Evolutionary conservation across 495 filamentous ascomycete species (phyloP).

Genomic region (Hyphodiscus hymeniophilus): DNA sequence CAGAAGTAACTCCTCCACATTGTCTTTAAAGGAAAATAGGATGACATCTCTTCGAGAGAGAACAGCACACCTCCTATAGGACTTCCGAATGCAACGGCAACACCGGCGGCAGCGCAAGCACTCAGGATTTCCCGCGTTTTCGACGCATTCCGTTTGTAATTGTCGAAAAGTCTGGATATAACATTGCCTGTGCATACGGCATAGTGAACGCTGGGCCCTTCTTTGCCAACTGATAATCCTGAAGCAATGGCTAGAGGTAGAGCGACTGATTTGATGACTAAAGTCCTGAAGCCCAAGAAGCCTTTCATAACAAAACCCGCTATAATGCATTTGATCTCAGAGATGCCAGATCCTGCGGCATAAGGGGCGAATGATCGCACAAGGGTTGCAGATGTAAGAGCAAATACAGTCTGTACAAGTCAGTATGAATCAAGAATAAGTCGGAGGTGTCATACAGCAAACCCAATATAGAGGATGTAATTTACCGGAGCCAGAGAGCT

Average conservation of each 20-base stretch:
- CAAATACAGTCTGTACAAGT: slow-evolving; percentile 50
- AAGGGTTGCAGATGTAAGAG: slow-evolving; percentile 70
- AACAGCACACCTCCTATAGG: slow-evolving; percentile 96
- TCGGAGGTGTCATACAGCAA: slow-evolving; percentile 53
- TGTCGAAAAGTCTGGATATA: slow-evolving; percentile 85
- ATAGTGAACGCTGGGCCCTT: slow-evolving; percentile 96
- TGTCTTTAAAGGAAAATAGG: slow-evolving; percentile 93
- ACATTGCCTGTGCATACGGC: slow-evolving; percentile 97
- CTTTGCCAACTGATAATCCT: slow-evolving; percentile 91
- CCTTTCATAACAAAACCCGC: slow-evolving; percentile 99
- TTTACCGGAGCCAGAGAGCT: slow-evolving; percentile 70
- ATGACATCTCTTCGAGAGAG: slow-evolving; percentile 98
- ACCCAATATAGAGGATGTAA: slow-evolving; percentile 82
- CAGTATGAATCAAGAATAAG: not conserved
- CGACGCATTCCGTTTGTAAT: slow-evolving; percentile 86
- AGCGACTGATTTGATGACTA: slow-evolving; percentile 89
- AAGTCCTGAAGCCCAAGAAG: slow-evolving; percentile 86
- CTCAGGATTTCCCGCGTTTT: slow-evolving; percentile 94
- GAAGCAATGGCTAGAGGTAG: slow-evolving; percentile 91
- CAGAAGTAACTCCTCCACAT: slow-evolving; percentile 99
- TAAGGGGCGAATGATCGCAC: slow-evolving; percentile 95
- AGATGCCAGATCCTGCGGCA: slow-evolving; percentile 94
- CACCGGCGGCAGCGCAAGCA: slow-evolving; percentile 89
- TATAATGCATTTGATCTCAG: slow-evolving; percentile 99
- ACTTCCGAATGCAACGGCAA: slow-evolving; percentile 94